Evolutionary conservation across 805 yeast genomes (phyloP).

Genomic region (Candida boidinii): DNA sequence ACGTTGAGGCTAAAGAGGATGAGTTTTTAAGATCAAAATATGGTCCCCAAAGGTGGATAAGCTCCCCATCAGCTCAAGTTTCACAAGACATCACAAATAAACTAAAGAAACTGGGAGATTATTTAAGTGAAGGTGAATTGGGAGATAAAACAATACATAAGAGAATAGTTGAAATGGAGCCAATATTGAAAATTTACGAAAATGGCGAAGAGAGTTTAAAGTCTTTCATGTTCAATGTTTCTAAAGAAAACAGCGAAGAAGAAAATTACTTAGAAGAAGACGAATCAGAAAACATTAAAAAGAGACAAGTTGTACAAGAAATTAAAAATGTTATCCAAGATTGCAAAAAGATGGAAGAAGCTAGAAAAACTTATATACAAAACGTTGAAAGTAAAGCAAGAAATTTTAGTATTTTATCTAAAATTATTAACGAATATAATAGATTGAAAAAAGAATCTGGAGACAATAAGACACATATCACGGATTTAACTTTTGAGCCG

Average conservation of each 20-base stretch:
- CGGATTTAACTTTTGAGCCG: too few species aligned
- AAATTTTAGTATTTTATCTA: slow-evolving; percentile 40
- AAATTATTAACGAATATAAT: slow-evolving; percentile 40
- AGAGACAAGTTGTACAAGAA: slow-evolving; percentile 16
- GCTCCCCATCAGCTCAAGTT: slow-evolving; percentile 38
- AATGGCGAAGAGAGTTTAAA: slow-evolving; percentile 25
- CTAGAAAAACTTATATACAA: slow-evolving; percentile 29
- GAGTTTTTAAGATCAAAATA: slow-evolving; percentile 36
- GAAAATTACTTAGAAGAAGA: slow-evolving; percentile 16
- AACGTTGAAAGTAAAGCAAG: slow-evolving; percentile 34
- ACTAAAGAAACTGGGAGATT: slow-evolving; percentile 35
- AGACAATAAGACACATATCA: too few species aligned
- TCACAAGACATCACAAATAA: slow-evolving; percentile 30
- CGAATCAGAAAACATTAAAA: slow-evolving; percentile 28
- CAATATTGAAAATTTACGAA: slow-evolving; percentile 31
- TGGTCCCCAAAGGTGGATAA: slow-evolving; percentile 48
- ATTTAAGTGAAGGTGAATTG: slow-evolving; percentile 45
- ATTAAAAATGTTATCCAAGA: slow-evolving; percentile 29
- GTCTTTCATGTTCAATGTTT: too few species aligned
- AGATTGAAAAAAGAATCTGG: too few species aligned
- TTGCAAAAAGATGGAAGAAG: slow-evolving; percentile 21
- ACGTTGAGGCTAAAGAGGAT: slow-evolving; percentile 49
- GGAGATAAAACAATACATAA: slow-evolving; percentile 51
- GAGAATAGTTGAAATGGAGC: slow-evolving; percentile 40
- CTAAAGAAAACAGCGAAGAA: slow-evolving; percentile 10